Conservation (phyloP, 139 green algal genomes). For the Coccomyxa sp. region DNA sequence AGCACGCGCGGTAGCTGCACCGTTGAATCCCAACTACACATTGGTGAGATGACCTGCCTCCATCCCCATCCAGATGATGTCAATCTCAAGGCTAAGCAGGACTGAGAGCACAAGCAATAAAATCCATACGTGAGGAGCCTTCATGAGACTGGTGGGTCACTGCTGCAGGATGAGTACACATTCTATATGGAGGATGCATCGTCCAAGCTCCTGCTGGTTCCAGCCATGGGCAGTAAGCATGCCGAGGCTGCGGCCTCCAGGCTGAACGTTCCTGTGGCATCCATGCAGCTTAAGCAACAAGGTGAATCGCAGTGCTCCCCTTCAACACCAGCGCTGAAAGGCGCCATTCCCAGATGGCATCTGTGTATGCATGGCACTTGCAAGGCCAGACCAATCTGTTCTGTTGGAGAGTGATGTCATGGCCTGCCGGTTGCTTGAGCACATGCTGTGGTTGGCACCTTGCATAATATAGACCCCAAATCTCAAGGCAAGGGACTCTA, state of each 20-base stretch:
- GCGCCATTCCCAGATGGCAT: too few relatives aligned
- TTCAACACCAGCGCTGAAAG: too few relatives aligned
- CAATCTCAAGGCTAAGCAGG: neutral
- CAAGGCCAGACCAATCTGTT: too few relatives aligned
- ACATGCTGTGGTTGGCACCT: too few relatives aligned
- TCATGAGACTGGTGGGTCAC: neutral
- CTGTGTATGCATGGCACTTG: too few relatives aligned
- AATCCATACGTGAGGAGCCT: neutral
- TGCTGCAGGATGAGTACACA: conserved; percentile 60
- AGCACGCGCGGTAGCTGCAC: conserved; percentile 54
- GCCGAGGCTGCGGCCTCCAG: conserved; percentile 36
- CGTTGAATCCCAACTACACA: conserved; percentile 67
- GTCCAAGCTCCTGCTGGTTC: conserved; percentile 61
- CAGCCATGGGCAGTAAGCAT: conserved; percentile 30
- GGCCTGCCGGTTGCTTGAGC: too few relatives aligned
- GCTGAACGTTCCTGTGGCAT: conserved; percentile 15
- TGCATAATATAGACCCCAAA: too few relatives aligned
- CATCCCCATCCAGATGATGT: neutral
- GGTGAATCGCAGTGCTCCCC: too few relatives aligned
- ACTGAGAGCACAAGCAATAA: neutral
- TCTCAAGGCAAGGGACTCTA: too few relatives aligned
- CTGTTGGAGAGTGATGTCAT: too few relatives aligned
- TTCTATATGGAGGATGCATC: conserved; percentile 68
- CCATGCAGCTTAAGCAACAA: too few relatives aligned
- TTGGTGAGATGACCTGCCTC: conserved; percentile 5